phyloP scores from a whole-genome alignment of 495 filamentous ascomycete species.

The Penicillium lividum region DNA sequence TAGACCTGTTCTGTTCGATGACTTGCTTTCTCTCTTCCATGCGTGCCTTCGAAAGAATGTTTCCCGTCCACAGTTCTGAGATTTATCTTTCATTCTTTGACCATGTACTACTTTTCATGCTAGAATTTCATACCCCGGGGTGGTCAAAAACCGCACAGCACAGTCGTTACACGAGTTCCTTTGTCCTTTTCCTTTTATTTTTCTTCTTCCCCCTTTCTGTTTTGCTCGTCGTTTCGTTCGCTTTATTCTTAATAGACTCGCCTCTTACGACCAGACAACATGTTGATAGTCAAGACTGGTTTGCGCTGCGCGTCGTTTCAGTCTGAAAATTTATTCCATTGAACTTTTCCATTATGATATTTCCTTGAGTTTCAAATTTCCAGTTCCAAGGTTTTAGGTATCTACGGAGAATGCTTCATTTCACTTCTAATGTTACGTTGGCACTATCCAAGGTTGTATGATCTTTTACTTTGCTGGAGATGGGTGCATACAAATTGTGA shows the following conservation, averaged over 20 bases:
- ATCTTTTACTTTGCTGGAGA: not conserved
- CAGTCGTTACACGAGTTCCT: conserved; percentile 16
- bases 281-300: conserved; percentile 4
- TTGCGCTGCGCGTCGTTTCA: conserved; percentile 7
- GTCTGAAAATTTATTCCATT: not conserved
- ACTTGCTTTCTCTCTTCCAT: not conserved
- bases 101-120: conserved; percentile 11
- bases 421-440: not conserved
- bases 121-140: conserved; percentile 28
- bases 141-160: conserved; percentile 9
- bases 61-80: not conserved
- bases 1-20: conserved; percentile 11
- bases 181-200: not conserved
- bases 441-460: not conserved
- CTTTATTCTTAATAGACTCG: conserved; percentile 10
- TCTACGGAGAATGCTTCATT: not conserved
- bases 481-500: conserved; percentile 2
- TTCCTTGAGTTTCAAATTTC: not conserved
- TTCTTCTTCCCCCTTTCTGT: not conserved
- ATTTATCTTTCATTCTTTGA: not conserved
- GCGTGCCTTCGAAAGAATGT: conserved; percentile 21
- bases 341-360: not conserved
- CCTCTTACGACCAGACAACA: conserved; percentile 5
- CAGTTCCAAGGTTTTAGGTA: not conserved
- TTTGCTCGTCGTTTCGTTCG: conserved; percentile 1